These are phyloP conservation scores for Suillus weaverae DNA, from an alignment of 768 basidiomycete species.

Conservation along the genomic window DNA sequence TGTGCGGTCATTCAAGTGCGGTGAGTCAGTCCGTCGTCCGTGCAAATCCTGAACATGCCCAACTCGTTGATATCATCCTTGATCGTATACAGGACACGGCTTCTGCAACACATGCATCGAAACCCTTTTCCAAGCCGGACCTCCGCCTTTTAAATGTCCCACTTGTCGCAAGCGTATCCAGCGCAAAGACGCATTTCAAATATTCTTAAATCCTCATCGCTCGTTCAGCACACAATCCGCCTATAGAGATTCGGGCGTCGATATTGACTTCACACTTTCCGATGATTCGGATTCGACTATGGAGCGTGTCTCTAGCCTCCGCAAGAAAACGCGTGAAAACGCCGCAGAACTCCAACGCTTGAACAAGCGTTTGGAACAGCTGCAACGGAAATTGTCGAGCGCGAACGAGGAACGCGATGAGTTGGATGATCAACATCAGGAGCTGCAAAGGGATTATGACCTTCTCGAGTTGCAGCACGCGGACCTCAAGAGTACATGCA, in stretches of 20 bases:
- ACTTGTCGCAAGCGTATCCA: conserved; percentile 30
- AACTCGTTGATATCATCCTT: conserved; percentile 14
- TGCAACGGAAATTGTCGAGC: not conserved
- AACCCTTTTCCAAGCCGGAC: conserved; percentile 17
- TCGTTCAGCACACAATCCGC: not conserved
- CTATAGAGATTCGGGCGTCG: not conserved
- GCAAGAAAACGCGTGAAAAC: conserved; percentile 8
- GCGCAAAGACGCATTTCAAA: conserved; percentile 27
- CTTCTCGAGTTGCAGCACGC: conserved; percentile 17
- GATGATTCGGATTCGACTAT: conserved; percentile 1
- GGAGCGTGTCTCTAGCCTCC: not conserved
- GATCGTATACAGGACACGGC: conserved; percentile 28
- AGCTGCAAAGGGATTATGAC: conserved; percentile 16
- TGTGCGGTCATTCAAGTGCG: conserved; percentile 31
- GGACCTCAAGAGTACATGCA: not conserved
- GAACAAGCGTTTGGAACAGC: not conserved
- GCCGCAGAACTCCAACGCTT: conserved; percentile 3
- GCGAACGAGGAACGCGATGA: not conserved
- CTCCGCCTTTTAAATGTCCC: conserved; percentile 21
- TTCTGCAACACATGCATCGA: conserved; percentile 32
- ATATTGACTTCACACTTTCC: conserved; percentile 4
- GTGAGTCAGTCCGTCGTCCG: conserved; percentile 14
- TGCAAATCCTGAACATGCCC: conserved; percentile 10
- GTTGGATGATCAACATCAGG: conserved; percentile 7
- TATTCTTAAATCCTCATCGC: conserved; percentile 27